These are phyloP conservation scores for Apiotrichum gracile DNA, from an alignment of 1,284 basidiomycete species.

Conservation along the genomic window DNA sequence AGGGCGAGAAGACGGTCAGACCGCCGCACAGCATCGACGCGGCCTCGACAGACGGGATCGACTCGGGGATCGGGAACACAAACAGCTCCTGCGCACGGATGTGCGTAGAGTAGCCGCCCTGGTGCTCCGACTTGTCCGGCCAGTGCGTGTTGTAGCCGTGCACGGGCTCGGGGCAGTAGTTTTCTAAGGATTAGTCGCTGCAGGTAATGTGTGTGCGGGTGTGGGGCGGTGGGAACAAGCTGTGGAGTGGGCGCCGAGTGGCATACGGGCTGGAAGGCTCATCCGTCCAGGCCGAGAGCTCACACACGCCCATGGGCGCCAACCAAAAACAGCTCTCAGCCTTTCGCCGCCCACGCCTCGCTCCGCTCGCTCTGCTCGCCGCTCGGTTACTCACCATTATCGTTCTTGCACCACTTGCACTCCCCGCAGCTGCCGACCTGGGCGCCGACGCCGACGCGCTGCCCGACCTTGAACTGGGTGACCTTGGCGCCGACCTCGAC, in stretches of 20 bases:
- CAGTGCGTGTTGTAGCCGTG: conserved; percentile 47
- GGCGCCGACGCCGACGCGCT: conserved; percentile 51
- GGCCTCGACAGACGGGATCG: conserved; percentile 54
- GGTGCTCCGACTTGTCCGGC: conserved; percentile 54
- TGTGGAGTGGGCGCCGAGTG: not conserved
- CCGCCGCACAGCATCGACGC: conserved; percentile 58
- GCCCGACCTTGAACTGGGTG: conserved; percentile 48
- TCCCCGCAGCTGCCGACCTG: conserved; percentile 46
- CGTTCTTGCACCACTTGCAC: conserved; percentile 44
- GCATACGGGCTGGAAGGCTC: too few relatives aligned
- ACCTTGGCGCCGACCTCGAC: conserved; percentile 48
- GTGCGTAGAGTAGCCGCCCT: conserved; percentile 59
- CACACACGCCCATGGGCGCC: too few relatives aligned
- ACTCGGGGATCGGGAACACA: conserved; percentile 64
- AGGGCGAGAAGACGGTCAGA: conserved; percentile 61
- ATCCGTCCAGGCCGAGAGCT: too few relatives aligned
- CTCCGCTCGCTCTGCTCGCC: too few relatives aligned
- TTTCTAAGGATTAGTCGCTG: conserved; percentile 31
- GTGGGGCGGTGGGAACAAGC: conserved; percentile 7
- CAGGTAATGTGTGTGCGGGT: too few relatives aligned
- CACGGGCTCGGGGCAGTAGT: conserved; percentile 47
- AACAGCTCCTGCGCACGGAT: conserved; percentile 63
- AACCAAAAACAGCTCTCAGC: too few relatives aligned
- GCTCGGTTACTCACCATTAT: conserved; percentile 37
- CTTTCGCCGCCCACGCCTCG: too few relatives aligned